Base-by-base conservation (phyloP, 2,329 filamentous ascomycete genomes). In the Fusarium pseudoanthophilum region DNA sequence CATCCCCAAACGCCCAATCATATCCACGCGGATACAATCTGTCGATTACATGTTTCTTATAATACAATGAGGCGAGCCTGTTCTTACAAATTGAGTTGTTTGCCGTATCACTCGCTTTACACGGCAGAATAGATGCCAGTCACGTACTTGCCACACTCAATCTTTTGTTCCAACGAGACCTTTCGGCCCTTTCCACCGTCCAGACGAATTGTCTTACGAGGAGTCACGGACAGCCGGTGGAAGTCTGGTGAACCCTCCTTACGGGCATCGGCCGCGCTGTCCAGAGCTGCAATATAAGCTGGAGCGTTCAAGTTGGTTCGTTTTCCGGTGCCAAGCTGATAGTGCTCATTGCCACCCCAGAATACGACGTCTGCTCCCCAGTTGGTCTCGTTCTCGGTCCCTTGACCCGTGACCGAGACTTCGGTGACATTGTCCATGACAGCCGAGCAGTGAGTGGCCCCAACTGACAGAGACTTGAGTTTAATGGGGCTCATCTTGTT, bases 311-410 rank as follows among this genome's bases (percentile, higher is more conserved):
- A 79, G 79, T 98, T 98, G 78, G 90, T 96, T 70, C 95, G 86
- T 85, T 93, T 97, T 34, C 96, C 95, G 2, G 93, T 98, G 18
- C 96, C 96, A 32, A 99, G 89, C 83, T 99, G 96, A 82, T 93
- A 98, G 80, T 92, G 90, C 84, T 98, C 95, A 78, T 98, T 99
- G 60, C 94, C 94, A 70, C 96, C 96, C 94, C 95, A 99, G 86
- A 94, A 97, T 4, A 98, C 81, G 36, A 95, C 91, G 80, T 98
- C 96, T 9, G 92, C 91, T 55, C 96, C 96, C 90, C 92, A 97
- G 80, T 96, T 95, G 3, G 91, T 94, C 77, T 95, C 92, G 73
- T 93, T 92, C 45, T 89, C 84, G 3, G 87, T 87, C 21, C 77
- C 85, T 60, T 79, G 83, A 69, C 77, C 80, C 5, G 87, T 84